A percentile compares a stretch with the other conserved stretches of the same genome.
These are phyloP conservation scores for Cladobotryum protrusum DNA, from an alignment of 2,329 filamentous ascomycete genomes.

Conservation along the genomic window DNA sequence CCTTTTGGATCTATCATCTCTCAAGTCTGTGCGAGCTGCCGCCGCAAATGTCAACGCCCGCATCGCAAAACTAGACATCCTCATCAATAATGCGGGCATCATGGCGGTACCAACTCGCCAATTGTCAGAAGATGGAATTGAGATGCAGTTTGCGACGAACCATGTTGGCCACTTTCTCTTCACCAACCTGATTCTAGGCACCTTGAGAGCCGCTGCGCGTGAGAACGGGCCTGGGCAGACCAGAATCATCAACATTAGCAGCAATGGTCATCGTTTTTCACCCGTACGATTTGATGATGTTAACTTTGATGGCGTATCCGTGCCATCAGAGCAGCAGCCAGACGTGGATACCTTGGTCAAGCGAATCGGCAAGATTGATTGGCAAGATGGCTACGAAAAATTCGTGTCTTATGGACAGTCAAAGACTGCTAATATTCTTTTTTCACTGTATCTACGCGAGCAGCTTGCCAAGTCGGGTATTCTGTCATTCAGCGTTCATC, in stretches of 20 bases:
- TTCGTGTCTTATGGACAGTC: slow-evolving; percentile 16
- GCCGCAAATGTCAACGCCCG: neutral
- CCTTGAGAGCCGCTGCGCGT: too few relatives aligned
- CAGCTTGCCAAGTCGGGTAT: slow-evolving; percentile 13
- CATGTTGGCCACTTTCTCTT: slow-evolving; percentile 5
- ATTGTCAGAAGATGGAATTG: neutral
- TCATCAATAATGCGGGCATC: too few relatives aligned
- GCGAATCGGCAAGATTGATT: neutral
- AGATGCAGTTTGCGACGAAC: slow-evolving; percentile 2
- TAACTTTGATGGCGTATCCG: neutral
- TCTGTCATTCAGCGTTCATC: neutral
- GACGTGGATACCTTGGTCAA: neutral
- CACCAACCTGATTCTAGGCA: neutral
- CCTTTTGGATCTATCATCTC: neutral
- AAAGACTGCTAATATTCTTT: slow-evolving; percentile 3
- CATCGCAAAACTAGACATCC: neutral
- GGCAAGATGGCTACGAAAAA: slow-evolving; percentile 12
- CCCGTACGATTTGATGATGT: neutral
- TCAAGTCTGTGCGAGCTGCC: neutral
- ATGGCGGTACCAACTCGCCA: neutral
- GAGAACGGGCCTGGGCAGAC: too few relatives aligned
- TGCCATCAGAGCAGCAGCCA: neutral
- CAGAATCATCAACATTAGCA: too few relatives aligned
- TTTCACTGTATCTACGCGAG: slow-evolving; percentile 12
- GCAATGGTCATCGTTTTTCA: too few relatives aligned